phyloP scores from a whole-genome alignment of 495 filamentous ascomycete genomes.

The Lasiosphaeriaceae sp. region DNA sequence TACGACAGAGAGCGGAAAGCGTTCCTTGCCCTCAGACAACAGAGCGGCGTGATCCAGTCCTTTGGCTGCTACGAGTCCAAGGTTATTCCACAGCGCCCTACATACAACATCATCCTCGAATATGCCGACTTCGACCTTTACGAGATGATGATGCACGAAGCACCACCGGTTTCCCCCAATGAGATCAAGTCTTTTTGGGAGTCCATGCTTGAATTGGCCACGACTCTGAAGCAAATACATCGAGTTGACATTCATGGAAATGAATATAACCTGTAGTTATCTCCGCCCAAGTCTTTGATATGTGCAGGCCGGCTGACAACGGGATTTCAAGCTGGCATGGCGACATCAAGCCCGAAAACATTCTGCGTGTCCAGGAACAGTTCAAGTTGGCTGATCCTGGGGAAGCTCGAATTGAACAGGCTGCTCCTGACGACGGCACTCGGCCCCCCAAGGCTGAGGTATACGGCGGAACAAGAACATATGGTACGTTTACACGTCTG shows the following conservation, averaged over 20 bases:
- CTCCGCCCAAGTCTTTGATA: not conserved
- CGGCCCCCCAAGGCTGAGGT: slow-evolving; percentile 12
- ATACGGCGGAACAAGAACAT: slow-evolving; percentile 27
- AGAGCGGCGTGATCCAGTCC: slow-evolving; percentile 23
- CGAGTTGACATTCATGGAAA: slow-evolving; percentile 12
- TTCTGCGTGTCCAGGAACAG: slow-evolving; percentile 26
- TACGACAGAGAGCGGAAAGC: slow-evolving; percentile 23
- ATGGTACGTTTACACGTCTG: slow-evolving; percentile 9
- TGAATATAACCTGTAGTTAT: slow-evolving; percentile 3
- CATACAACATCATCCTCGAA: slow-evolving; percentile 32
- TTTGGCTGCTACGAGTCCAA: slow-evolving; percentile 21
- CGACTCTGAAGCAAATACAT: slow-evolving; percentile 31
- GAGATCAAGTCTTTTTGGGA: slow-evolving; percentile 31
- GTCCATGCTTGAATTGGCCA: slow-evolving; percentile 27
- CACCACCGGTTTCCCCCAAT: slow-evolving; percentile 21
- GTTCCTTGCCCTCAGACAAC: slow-evolving; percentile 19
- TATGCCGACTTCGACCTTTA: slow-evolving; percentile 31
- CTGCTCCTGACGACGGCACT: slow-evolving; percentile 7
- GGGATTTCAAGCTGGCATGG: slow-evolving; percentile 29
- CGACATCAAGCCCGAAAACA: slow-evolving; percentile 42
- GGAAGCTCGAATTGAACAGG: slow-evolving; percentile 26
- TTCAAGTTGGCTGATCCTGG: slow-evolving; percentile 39
- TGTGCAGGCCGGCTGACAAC: not conserved
- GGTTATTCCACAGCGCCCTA: not conserved
- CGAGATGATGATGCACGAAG: slow-evolving; percentile 20